These are phyloP conservation scores for Acrocalymma vagum DNA, from an alignment of 2,329 filamentous ascomycete species.

Conservation along the genomic window DNA sequence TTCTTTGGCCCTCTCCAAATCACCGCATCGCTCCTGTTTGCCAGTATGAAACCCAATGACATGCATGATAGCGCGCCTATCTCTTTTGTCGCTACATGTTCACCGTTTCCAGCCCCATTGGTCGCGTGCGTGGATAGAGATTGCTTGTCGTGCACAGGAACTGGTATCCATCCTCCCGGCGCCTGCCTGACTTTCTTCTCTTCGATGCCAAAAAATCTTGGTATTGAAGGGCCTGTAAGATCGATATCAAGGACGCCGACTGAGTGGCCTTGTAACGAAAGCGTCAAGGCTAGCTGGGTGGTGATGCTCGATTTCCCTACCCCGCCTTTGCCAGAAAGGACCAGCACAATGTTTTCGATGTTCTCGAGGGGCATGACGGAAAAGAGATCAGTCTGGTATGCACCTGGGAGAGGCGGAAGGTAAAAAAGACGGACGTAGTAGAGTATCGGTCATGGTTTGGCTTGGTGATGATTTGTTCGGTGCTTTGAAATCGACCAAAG, in stretches of 20 bases:
- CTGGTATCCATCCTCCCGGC: slow-evolving; percentile 90
- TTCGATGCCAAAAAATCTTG: slow-evolving; percentile 91
- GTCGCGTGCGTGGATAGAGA: slow-evolving; percentile 22
- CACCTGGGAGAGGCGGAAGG: no score
- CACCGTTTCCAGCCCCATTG: slow-evolving; percentile 5
- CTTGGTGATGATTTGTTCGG: no score
- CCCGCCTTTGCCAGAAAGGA: slow-evolving; percentile 95
- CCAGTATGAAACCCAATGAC: slow-evolving; percentile 91
- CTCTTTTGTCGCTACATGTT: slow-evolving; percentile 29
- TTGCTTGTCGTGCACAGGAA: slow-evolving; percentile 75
- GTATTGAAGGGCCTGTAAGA: slow-evolving; percentile 94
- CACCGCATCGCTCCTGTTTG: slow-evolving; percentile 84
- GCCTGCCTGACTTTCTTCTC: slow-evolving; percentile 89
- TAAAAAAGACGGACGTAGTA: no score
- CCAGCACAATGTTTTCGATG: slow-evolving; percentile 80
- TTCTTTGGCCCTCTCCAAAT: slow-evolving; percentile 99
- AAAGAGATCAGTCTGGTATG: no score
- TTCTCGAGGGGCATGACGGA: slow-evolving; percentile 70
- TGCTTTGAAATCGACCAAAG: no score
- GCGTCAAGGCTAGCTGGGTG: slow-evolving; percentile 89
- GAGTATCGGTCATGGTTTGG: no score
- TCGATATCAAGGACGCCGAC: slow-evolving; percentile 97
- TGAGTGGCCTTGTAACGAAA: slow-evolving; percentile 83
- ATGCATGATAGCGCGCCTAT: slow-evolving; percentile 80
- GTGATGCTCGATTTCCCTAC: slow-evolving; percentile 99